These are phyloP conservation scores for Trichoderma orchidacearum DNA, from an alignment of 495 filamentous ascomycete genomes.

Conservation along the genomic window DNA sequence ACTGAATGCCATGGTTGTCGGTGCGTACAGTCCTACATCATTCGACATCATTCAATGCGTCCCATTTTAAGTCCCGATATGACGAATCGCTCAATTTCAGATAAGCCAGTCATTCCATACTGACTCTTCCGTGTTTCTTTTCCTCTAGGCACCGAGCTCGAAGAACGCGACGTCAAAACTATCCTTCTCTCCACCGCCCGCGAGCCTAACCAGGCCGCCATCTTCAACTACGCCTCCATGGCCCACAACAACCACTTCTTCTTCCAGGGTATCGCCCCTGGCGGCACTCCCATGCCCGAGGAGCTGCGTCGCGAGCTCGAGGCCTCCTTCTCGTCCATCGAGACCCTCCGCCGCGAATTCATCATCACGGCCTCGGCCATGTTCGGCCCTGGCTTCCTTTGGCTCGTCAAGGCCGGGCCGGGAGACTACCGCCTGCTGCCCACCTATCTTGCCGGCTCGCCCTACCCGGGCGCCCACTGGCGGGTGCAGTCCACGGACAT, in stretches of 20 bases:
- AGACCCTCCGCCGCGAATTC: conserved; percentile 67
- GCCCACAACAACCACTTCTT: conserved; percentile 95
- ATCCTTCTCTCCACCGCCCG: conserved; percentile 67
- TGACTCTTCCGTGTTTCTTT: background rate
- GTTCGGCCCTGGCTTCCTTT: conserved; percentile 96
- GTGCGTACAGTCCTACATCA: conserved; percentile 40
- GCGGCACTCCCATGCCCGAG: conserved; percentile 17
- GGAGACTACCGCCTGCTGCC: conserved; percentile 56
- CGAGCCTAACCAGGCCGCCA: conserved; percentile 55
- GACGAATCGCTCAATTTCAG: background rate
- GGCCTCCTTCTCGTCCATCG: conserved; percentile 61
- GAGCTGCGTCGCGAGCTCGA: conserved; percentile 27
- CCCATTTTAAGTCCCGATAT: background rate
- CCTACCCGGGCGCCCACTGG: conserved; percentile 72
- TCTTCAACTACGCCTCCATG: conserved; percentile 95
- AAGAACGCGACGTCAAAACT: conserved; percentile 41
- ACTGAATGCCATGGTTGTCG: conserved; percentile 59
- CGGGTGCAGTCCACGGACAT: conserved; percentile 69
- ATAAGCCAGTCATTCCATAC: background rate
- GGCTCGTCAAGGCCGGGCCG: conserved; percentile 53
- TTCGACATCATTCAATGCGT: no score
- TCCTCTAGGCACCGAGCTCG: conserved; percentile 40
- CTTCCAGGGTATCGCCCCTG: conserved; percentile 48
- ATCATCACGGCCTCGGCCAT: conserved; percentile 71
- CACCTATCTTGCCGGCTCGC: conserved; percentile 86